Base-by-base conservation (phyloP, 2,329 filamentous ascomycete genomes). In the Chrysosporium keratinophilum region DNA sequence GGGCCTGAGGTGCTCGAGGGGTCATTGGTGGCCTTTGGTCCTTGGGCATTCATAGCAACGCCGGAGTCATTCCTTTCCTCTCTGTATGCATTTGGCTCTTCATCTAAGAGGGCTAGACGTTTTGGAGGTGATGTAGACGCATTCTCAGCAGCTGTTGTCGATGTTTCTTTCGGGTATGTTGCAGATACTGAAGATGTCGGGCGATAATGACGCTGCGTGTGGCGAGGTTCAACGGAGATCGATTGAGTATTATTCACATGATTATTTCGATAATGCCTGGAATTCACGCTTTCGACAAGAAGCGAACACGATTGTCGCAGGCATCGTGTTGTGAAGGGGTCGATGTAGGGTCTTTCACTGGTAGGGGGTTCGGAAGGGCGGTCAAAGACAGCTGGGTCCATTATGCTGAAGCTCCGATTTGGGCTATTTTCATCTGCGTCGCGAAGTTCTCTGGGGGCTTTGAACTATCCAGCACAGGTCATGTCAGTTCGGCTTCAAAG, bases 281-380 rank as follows among this genome's bases (percentile, higher is more conserved):
- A 19, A 23, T 50, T 50, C 40, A 50, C 52, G n/a, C 39, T 50
- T 14, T 50, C 35, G 39, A 50, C 52, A 33, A 50, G 52, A 12
- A 40, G 41, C 3, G 50, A 52, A 10, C 49, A 55, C 41, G 56
- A 42, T n/a, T 56, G 44, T 31, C 56, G 54, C 6, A 58, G 50
- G 28, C 40, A 49, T 1, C 54, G 41, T 10, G 44, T 23, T 33
- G 55, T 57, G n/a, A 52, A 42, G 15, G 55, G 55, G 23, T 57
- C 55, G 31, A 57, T 39, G 11, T 54, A 45, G 5, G 33, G 55
- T 41, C 42, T 35, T 10, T 52, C 47, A 11, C 33, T 44, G 37
- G 33, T 4, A 23, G 51, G 46, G 2, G 55, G 43, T 1, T 47
- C 55, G 9, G 55, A 46, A 12, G 35, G 50, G 34, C 20, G 28